Conservation (phyloP, 2,329 filamentous ascomycete species). For the Aureobasidium pullulans region DNA sequence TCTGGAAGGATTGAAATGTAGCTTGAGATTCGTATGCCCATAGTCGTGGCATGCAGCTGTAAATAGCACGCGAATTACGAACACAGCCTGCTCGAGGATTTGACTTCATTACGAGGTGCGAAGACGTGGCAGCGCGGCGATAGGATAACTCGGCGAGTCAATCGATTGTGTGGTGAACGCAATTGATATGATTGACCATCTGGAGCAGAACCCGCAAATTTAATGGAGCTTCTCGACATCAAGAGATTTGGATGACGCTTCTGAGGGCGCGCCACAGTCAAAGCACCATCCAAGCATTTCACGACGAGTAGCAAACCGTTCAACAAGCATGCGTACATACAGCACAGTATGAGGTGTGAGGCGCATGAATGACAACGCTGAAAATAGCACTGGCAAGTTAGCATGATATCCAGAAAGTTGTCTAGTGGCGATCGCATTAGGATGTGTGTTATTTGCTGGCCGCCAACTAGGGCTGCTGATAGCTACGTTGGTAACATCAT, state of each 20-base stretch:
- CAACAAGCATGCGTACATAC: background rate
- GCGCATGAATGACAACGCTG: conserved; percentile 4
- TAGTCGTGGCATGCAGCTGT: background rate
- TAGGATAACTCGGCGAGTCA: background rate
- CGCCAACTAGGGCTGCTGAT: too few relatives aligned
- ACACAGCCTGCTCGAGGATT: background rate
- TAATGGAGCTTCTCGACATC: background rate
- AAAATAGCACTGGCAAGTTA: conserved; percentile 10
- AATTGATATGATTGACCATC: background rate
- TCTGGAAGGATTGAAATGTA: conserved; percentile 3
- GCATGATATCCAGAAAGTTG: background rate
- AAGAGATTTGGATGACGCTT: background rate
- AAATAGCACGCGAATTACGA: background rate
- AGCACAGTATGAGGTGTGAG: conserved; percentile 7
- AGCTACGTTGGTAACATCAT: too few relatives aligned
- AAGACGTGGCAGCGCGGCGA: background rate
- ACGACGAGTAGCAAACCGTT: background rate
- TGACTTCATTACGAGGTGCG: background rate
- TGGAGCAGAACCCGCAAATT: background rate
- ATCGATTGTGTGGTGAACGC: background rate
- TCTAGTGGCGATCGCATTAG: conserved; percentile 2
- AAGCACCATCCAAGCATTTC: conserved; percentile 2
- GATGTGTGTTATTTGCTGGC: conserved; percentile 5
- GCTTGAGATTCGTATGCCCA: background rate
- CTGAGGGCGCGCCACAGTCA: background rate